Conservation (phyloP, 495 filamentous ascomycete genomes). For the Lichenothelia convexa region DNA sequence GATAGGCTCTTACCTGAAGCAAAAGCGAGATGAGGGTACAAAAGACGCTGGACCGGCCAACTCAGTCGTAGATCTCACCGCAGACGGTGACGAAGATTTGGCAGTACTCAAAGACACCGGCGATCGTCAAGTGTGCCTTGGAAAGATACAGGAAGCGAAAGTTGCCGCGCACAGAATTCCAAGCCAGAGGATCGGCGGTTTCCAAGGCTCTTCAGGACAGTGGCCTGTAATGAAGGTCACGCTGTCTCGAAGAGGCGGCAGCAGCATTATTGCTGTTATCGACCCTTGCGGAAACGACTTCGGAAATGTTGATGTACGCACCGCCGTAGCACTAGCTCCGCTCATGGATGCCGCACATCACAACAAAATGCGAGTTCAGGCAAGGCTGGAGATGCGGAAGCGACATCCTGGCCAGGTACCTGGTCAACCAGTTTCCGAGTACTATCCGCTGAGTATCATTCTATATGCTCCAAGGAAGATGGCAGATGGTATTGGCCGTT, state of each 20-base stretch:
- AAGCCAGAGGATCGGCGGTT: constrained; percentile 37
- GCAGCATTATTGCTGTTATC: constrained; percentile 37
- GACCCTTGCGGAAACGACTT: constrained; percentile 55
- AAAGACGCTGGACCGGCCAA: constrained; percentile 14
- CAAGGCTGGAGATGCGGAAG: constrained; percentile 43
- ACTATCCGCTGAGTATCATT: constrained; percentile 45
- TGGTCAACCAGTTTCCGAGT: constrained; percentile 31
- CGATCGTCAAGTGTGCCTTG: constrained; percentile 66
- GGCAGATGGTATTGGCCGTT: constrained; percentile 41
- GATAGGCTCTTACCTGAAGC: constrained; percentile 45
- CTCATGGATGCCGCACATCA: constrained; percentile 43
- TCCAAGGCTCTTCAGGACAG: constrained; percentile 27
- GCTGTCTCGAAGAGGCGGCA: constrained; percentile 36
- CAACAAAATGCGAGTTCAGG: constrained; percentile 42
- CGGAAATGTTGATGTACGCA: constrained; percentile 53
- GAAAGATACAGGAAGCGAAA: constrained; percentile 50
- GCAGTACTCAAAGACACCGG: constrained; percentile 24
- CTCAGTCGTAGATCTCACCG: constrained; percentile 46
- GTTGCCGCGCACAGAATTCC: constrained; percentile 53
- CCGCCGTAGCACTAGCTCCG: constrained; percentile 46
- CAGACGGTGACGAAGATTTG: constrained; percentile 36
- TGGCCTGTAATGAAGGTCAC: constrained; percentile 62
- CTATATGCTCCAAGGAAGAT: constrained; percentile 62
- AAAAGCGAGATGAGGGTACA: constrained; percentile 27
- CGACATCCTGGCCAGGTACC: constrained; percentile 36